Conservation (phyloP, 1,284 basidiomycete species). For the Calocybe gambosa region DNA sequence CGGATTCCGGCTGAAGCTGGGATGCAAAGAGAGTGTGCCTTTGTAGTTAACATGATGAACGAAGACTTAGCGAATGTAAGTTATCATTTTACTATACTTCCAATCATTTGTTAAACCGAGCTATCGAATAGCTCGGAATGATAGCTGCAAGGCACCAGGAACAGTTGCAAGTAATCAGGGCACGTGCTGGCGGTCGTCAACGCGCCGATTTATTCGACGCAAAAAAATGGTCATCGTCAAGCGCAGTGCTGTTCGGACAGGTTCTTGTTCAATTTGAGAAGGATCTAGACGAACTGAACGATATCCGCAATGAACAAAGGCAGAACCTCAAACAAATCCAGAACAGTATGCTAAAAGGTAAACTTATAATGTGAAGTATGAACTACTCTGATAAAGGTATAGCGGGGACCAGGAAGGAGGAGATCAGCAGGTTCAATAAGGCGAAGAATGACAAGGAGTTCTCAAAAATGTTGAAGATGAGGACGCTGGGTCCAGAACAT, state of each 20-base stretch:
- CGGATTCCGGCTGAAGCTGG: conserved; percentile 24
- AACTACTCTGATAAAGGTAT: conserved; percentile 1
- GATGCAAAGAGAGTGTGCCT: conserved; percentile 54
- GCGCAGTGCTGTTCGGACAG: conserved; percentile 46
- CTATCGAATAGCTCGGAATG: conserved; percentile 33
- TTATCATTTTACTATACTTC: conserved; percentile 7
- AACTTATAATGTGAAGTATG: conserved; percentile 11
- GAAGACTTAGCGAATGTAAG: conserved; percentile 52
- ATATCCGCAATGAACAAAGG: conserved; percentile 34
- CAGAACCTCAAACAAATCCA: conserved; percentile 49
- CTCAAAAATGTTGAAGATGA: conserved; percentile 70
- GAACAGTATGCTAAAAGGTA: conserved; percentile 64
- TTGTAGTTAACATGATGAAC: conserved; percentile 36
- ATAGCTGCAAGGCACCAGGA: conserved; percentile 29
- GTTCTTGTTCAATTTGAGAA: conserved; percentile 40
- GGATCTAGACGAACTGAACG: conserved; percentile 47
- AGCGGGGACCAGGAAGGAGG: conserved; percentile 73
- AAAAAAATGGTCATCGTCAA: conserved; percentile 49
- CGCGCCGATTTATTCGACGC: conserved; percentile 40
- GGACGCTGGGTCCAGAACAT: conserved; percentile 85
- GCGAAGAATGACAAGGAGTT: conserved; percentile 75
- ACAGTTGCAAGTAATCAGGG: conserved; percentile 27
- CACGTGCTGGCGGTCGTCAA: conserved; percentile 32
- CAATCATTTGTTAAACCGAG: conserved; percentile 7
- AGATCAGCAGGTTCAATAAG: conserved; percentile 67